Conservation (phyloP, 2,329 filamentous ascomycete genomes). For the Colletotrichum filicis region DNA sequence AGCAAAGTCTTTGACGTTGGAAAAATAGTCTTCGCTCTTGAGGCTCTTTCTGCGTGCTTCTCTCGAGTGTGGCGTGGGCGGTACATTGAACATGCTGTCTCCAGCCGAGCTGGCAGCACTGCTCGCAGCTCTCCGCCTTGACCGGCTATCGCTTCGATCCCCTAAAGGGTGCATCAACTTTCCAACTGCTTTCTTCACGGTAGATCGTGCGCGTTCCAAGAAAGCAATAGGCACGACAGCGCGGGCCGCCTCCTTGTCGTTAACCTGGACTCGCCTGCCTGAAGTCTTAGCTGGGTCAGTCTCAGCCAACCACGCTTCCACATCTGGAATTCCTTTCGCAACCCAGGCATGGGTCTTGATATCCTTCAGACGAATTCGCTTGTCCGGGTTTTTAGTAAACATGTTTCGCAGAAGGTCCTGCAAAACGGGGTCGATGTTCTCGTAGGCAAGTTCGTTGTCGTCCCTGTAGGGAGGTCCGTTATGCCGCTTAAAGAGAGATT, state of each 20-base stretch:
- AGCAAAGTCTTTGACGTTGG: slow-evolving; percentile 51
- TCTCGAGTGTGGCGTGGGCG: slow-evolving; percentile 64
- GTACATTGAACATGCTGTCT: slow-evolving; percentile 59
- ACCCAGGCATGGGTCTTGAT: slow-evolving; percentile 97
- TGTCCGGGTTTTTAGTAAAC: slow-evolving; percentile 87
- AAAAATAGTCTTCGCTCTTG: slow-evolving; percentile 66
- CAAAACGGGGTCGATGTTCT: slow-evolving; percentile 84
- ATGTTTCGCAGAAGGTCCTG: slow-evolving; percentile 82
- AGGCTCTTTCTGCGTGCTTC: slow-evolving; percentile 65
- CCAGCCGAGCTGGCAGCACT: slow-evolving; percentile 73
- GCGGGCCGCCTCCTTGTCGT: slow-evolving; percentile 87
- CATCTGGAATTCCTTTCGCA: slow-evolving; percentile 78
- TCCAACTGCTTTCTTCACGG: slow-evolving; percentile 74
- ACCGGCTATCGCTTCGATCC: slow-evolving; percentile 66
- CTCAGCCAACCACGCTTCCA: slow-evolving; percentile 88
- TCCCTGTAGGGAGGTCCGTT: slow-evolving; percentile 77
- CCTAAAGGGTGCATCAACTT: slow-evolving; percentile 71
- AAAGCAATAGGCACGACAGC: slow-evolving; percentile 92
- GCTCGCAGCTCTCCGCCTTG: slow-evolving; percentile 68
- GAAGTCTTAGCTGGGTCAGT: slow-evolving; percentile 85
- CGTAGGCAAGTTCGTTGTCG: slow-evolving; percentile 84
- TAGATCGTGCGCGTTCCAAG: slow-evolving; percentile 84
- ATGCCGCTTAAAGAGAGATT: slow-evolving; percentile 65
- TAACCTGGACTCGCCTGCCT: slow-evolving; percentile 90
- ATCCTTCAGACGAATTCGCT: slow-evolving; percentile 88